Base-by-base conservation (phyloP, 1,139 yeast genomes). In the Yamadazyma songkhlaensis region DNA sequence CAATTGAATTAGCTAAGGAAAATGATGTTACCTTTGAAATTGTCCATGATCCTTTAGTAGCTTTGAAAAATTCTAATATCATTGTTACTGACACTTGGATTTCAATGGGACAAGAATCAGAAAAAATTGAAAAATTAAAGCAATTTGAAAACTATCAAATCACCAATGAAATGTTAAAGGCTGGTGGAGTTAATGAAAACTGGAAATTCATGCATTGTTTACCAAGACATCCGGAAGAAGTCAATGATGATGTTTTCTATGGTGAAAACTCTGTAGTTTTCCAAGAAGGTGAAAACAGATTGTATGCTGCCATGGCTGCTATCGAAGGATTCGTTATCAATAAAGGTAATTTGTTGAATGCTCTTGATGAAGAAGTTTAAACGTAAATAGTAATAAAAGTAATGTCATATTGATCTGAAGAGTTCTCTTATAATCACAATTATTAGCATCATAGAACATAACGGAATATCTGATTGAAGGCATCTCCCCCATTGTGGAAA, bases 61-160 rank as follows among this genome's bases (percentile, higher is more conserved):
- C 97, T 0, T 78, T 88, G 40, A 69, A 72, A 37, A 70, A 73
- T 45, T 89, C 98, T 3, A 79, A 90, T 55, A 71, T 92, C 28
- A 61, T 92, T 15, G 98, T 92, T 35, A 92, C 98, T n/a, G 98
- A 92, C 53, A 92, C 98, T 4, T 92, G 96, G 82, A 81, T 92
- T 26, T 90, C 97, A 1, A 92, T 92, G 98, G 98, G 98, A 42
- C 92, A 92, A 67, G 98, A 92, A 60, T 64, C 75, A 6, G 92
- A 90, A 59, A 85, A 80, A 49, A 70, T 60, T 32, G 68, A 72
- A 42, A 86, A 90, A 47, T 67, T 92, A 51, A 71, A 81, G 55
- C 92, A 88, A 62, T 92, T 92, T 59, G 74, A 70, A 6, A 96
- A 95, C 2, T 92, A 81, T 70, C 96, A 88, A 64, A 83, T 92